phyloP scores from a whole-genome alignment of 2,329 filamentous ascomycete genomes.

The Talaromyces piceae region DNA sequence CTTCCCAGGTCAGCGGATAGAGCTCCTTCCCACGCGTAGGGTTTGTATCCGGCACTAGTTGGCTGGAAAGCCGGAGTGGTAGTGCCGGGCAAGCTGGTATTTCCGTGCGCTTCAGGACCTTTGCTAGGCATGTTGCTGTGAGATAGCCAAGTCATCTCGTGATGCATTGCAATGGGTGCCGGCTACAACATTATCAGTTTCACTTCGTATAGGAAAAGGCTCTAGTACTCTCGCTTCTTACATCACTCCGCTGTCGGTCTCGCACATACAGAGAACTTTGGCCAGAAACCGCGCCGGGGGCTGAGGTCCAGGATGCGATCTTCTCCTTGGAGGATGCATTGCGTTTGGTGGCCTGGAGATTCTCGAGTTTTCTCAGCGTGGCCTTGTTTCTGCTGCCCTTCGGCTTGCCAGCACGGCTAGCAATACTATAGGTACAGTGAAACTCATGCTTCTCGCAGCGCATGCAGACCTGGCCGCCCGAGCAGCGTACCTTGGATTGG shows the following conservation, averaged over 20 bases:
- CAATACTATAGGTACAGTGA: conserved; percentile 30
- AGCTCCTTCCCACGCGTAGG: conserved; percentile 1
- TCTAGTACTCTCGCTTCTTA: background rate
- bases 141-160: conserved; percentile 4
- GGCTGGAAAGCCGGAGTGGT: background rate
- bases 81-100: background rate
- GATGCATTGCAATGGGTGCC: background rate
- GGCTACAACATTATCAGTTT: background rate
- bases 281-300: background rate
- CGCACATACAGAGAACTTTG: background rate
- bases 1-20: background rate
- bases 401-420: conserved; percentile 33
- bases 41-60: background rate
- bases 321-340: conserved; percentile 17
- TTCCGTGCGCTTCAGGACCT: conserved; percentile 2
- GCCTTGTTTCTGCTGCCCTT: conserved; percentile 34
- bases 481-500: conserved; percentile 35
- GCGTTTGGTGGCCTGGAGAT: conserved; percentile 25
- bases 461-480: conserved; percentile 29
- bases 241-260: background rate
- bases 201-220: background rate
- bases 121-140: background rate
- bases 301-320: background rate
- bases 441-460: conserved; percentile 32
- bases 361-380: conserved; percentile 29